Percentiles rank a stretch among this genome's conserved stretches.
Conservation (phyloP, 2,329 filamentous ascomycete species). For the Pleomassaria siparia region DNA sequence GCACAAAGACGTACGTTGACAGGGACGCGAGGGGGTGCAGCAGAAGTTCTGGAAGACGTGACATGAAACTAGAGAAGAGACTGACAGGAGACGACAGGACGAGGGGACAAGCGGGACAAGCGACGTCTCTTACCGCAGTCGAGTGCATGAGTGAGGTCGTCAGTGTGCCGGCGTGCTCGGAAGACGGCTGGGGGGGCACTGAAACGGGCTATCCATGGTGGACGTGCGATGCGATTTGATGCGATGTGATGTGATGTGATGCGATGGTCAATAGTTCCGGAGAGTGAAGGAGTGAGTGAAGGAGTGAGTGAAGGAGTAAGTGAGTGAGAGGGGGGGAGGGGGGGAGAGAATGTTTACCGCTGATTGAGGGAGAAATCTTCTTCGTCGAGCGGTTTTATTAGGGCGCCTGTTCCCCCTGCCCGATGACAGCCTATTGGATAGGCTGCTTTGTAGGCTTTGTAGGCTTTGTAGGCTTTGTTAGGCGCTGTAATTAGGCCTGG, state of each 20-base stretch:
- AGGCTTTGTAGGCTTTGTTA: no score
- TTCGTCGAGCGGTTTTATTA: no score
- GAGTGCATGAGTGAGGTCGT: constrained; percentile 16
- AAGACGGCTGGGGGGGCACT: constrained; percentile 15
- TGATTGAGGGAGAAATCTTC: no score
- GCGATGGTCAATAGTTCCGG: no score
- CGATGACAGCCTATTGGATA: no score
- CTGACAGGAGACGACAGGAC: constrained; percentile 24
- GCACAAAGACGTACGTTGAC: constrained; percentile 24
- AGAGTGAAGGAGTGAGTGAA: no score
- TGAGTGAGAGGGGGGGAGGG: no score
- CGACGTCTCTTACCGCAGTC: constrained; percentile 19
- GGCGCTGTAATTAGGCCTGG: background rate
- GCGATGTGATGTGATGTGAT: no score
- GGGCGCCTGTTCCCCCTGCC: no score
- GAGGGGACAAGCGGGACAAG: constrained; percentile 11
- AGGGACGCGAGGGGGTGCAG: constrained; percentile 14
- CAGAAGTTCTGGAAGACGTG: constrained; percentile 31
- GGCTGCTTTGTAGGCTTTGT: no score
- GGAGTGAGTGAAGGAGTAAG: no score
- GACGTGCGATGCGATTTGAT: background rate
- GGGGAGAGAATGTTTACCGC: no score
- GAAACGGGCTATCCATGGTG: constrained; percentile 22
- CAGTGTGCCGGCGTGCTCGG: background rate
- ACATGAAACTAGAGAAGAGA: constrained; percentile 30